Percentiles rank a stretch among this genome's conserved stretches.
Conservation (phyloP, 352 stramenopile species). For the Phytophthora fragariaefolia region DNA sequence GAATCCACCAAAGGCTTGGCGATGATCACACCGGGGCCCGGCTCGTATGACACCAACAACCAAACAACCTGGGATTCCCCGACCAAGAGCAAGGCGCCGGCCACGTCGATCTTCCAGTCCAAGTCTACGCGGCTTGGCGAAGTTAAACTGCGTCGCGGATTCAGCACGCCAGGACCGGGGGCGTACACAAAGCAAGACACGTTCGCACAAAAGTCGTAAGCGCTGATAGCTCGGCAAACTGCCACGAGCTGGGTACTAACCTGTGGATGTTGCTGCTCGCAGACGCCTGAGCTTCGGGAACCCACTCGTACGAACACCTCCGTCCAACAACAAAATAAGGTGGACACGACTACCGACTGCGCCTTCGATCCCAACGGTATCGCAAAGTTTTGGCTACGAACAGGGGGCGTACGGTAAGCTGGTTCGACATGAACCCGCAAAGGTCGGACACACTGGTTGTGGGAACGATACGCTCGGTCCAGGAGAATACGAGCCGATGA, state of each 20-base stretch:
- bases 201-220: conserved; percentile 55
- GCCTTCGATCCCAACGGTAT: conserved; percentile 72
- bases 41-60: conserved; percentile 48
- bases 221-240: neutral
- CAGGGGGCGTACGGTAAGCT: conserved; percentile 76
- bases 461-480: conserved; percentile 69
- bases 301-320: conserved; percentile 33
- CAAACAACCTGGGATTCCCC: conserved; percentile 67
- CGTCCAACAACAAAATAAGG: conserved; percentile 57
- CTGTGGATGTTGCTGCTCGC: neutral
- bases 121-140: conserved; percentile 57
- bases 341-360: conserved; percentile 75
- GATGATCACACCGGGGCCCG: conserved; percentile 67
- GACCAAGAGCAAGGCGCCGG: conserved; percentile 52
- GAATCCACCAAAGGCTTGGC: conserved; percentile 38
- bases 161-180: conserved; percentile 63
- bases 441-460: conserved; percentile 59
- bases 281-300: conserved; percentile 42
- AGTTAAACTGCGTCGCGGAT: conserved; percentile 32
- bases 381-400: conserved; percentile 85
- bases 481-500: conserved; percentile 77
- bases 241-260: no score
- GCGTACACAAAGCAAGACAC: conserved; percentile 60
- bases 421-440: conserved; percentile 65
- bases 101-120: conserved; percentile 51